Percentiles rank a stretch among this genome's conserved stretches.
Evolutionary conservation across 495 filamentous ascomycete genomes (phyloP).

Genomic region (Neohortaea acidophila): DNA sequence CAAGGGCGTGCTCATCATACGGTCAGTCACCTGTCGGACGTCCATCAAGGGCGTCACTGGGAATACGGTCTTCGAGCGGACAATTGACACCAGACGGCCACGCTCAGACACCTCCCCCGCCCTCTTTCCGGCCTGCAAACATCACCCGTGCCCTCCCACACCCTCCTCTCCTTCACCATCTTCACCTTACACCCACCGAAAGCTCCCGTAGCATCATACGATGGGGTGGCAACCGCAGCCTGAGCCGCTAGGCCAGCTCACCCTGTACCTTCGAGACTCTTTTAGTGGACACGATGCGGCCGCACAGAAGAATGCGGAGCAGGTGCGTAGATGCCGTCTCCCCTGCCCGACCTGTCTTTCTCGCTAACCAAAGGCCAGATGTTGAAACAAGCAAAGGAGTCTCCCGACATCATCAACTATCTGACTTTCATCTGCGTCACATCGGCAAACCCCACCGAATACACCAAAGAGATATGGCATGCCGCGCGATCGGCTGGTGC

Average conservation of each 20-base stretch:
- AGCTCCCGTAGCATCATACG: background rate
- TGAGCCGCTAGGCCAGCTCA: conserved; percentile 74
- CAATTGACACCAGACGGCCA: too few relatives aligned
- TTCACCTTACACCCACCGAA: too few relatives aligned
- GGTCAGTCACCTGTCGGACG: too few relatives aligned
- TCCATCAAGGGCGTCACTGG: too few relatives aligned
- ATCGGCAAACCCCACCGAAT: conserved; percentile 43
- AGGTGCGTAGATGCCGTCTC: conserved; percentile 35
- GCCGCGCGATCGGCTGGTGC: conserved; percentile 72
- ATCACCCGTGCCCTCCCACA: too few relatives aligned
- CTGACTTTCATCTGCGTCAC: conserved; percentile 79
- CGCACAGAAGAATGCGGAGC: conserved; percentile 66
- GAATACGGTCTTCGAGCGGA: too few relatives aligned
- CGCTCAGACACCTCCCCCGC: too few relatives aligned
- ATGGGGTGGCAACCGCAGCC: conserved; percentile 92
- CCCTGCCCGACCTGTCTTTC: background rate
- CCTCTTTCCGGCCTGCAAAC: too few relatives aligned
- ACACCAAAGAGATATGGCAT: conserved; percentile 45
- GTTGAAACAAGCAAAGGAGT: conserved; percentile 79
- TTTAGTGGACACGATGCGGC: conserved; percentile 63
- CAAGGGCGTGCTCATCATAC: too few relatives aligned
- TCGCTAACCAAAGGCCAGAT: conserved; percentile 41
- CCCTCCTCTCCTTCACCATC: too few relatives aligned
- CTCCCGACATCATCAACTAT: conserved; percentile 93
- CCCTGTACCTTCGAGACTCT: conserved; percentile 79